Conservation (phyloP, 768 basidiomycete species). For the Brasilioporus rufonigricans region DNA sequence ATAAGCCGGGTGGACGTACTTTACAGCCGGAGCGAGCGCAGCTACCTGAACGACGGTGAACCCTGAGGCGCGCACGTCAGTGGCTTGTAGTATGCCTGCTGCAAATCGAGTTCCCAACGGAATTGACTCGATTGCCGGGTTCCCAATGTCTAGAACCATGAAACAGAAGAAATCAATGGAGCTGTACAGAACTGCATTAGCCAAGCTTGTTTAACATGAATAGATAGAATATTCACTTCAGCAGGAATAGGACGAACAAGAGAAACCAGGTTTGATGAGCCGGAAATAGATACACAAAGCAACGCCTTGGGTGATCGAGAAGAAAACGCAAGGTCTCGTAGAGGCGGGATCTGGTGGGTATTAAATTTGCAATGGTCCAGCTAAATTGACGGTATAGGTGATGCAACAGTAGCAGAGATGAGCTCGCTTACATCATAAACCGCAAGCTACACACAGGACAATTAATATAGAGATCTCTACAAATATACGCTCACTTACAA, state of each 20-base stretch:
- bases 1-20: constrained; percentile 46
- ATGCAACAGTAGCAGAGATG: background rate
- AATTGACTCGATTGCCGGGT: constrained; percentile 61
- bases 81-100: constrained; percentile 75
- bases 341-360: constrained; percentile 55
- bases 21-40: constrained; percentile 83
- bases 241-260: constrained; percentile 56
- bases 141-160: constrained; percentile 84
- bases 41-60: constrained; percentile 75
- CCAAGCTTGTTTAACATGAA: background rate
- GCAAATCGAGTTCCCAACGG: constrained; percentile 69
- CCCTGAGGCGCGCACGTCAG: constrained; percentile 83
- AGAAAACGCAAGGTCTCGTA: constrained; percentile 87
- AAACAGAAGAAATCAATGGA: constrained; percentile 88
- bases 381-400: constrained; percentile 38
- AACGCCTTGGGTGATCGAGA: constrained; percentile 91
- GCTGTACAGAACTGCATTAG: constrained; percentile 36
- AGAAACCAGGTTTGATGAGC: constrained; percentile 95
- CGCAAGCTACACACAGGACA: constrained; percentile 54
- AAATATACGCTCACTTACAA: constrained; percentile 55
- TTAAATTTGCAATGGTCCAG: constrained; percentile 67
- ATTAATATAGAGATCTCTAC: background rate
- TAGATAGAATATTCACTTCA: constrained; percentile 50
- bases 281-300: constrained; percentile 88
- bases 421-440: constrained; percentile 67